A percentile compares a stretch with the other conserved stretches of the same genome.
These are phyloP conservation scores for Trypethelium eluteriae DNA, from an alignment of 495 filamentous ascomycete species.

Conservation along the genomic window DNA sequence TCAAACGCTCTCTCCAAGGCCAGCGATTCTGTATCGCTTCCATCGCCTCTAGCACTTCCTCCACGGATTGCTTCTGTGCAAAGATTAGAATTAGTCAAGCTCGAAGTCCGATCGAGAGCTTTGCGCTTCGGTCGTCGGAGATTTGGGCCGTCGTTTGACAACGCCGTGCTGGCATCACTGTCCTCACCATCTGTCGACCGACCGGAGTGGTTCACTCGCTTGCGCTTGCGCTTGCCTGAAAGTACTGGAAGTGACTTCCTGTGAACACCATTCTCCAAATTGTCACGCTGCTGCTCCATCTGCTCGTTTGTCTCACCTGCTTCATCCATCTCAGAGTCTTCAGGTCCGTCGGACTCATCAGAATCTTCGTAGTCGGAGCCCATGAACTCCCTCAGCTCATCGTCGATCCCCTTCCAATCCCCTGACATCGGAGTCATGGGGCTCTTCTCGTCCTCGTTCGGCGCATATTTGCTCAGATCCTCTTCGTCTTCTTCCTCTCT, in stretches of 20 bases:
- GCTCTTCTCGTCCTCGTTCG: slow-evolving; percentile 33
- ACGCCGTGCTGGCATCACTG: slow-evolving; percentile 19
- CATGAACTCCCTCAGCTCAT: slow-evolving; percentile 72
- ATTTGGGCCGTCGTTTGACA: slow-evolving; percentile 38
- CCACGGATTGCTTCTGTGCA: background rate
- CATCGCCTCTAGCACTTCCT: background rate
- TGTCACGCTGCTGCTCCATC: slow-evolving; percentile 31
- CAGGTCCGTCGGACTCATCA: slow-evolving; percentile 37
- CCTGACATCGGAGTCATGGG: slow-evolving; percentile 44
- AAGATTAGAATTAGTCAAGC: slow-evolving; percentile 34
- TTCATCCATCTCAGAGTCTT: slow-evolving; percentile 36
- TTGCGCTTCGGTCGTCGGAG: slow-evolving; percentile 40
- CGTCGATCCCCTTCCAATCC: slow-evolving; percentile 57
- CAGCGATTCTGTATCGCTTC: background rate
- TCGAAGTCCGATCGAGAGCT: slow-evolving; percentile 34
- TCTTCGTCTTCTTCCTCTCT: slow-evolving; percentile 31
- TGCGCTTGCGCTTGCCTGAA: slow-evolving; percentile 28
- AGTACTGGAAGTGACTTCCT: slow-evolving; percentile 14
- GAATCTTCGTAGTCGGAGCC: slow-evolving; percentile 54
- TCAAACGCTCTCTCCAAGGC: background rate
- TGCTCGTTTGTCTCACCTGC: slow-evolving; percentile 33
- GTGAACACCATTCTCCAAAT: background rate
- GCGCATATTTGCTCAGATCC: slow-evolving; percentile 11
- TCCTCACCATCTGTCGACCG: slow-evolving; percentile 22
- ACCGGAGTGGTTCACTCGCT: slow-evolving; percentile 9